Evolutionary conservation across 2,329 filamentous ascomycete species (phyloP).

Genomic region (Cladosporium velox): DNA sequence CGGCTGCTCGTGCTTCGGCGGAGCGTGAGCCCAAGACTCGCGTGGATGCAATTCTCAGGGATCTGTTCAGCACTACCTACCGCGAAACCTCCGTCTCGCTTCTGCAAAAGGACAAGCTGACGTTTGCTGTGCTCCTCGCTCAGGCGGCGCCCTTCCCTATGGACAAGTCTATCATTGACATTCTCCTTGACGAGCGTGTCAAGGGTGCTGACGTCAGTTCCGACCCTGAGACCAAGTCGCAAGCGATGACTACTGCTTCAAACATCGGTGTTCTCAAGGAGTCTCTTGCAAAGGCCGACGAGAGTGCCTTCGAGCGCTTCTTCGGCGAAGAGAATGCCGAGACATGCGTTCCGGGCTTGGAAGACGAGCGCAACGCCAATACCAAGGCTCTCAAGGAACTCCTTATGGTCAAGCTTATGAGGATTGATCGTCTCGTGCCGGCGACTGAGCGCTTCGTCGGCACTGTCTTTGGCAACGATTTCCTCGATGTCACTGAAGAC

Average conservation of each 20-base stretch:
- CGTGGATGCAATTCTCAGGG: constrained; percentile 85
- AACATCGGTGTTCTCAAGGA: constrained; percentile 74
- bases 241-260: constrained; percentile 67
- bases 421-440: constrained; percentile 92
- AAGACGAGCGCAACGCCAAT: constrained; percentile 56
- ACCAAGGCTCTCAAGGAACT: constrained; percentile 82
- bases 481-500: constrained; percentile 84
- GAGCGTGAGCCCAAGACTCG: constrained; percentile 58
- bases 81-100: constrained; percentile 90
- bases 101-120: constrained; percentile 91
- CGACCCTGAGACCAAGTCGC: constrained; percentile 62
- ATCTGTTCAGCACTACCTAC: constrained; percentile 89
- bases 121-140: constrained; percentile 89
- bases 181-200: constrained; percentile 76
- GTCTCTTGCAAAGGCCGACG: constrained; percentile 62
- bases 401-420: constrained; percentile 88
- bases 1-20: constrained; percentile 76
- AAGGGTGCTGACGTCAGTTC: constrained; percentile 78
- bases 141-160: constrained; percentile 96
- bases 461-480: constrained; percentile 77
- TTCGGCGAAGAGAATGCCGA: constrained; percentile 84
- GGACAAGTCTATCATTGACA: constrained; percentile 86
- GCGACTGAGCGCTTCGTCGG: constrained; percentile 87
- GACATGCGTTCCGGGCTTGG: constrained; percentile 74
- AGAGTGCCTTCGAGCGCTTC: constrained; percentile 77